Evolutionary conservation across 495 filamentous ascomycete species (phyloP).

Genomic region (Hyaloscypha hepaticicola): DNA sequence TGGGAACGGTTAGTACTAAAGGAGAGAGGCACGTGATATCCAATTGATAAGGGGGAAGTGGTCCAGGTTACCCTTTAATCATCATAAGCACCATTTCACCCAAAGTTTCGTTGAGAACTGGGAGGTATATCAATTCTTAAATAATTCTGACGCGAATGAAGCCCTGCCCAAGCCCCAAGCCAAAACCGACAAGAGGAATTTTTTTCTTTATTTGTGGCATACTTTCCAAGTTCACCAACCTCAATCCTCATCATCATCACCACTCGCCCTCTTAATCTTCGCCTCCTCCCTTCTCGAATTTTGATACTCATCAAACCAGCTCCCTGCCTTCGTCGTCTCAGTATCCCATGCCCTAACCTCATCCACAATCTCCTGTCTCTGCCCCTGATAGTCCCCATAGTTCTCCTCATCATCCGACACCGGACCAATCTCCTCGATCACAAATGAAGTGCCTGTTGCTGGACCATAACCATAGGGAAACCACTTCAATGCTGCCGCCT

Average conservation of each 20-base stretch:
- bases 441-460: constrained; percentile 36
- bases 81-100: no score
- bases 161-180: no score
- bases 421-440: constrained; percentile 43
- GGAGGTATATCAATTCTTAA: no score
- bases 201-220: no score
- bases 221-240: no score
- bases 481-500: constrained; percentile 40
- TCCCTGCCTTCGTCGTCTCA: not conserved
- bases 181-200: no score
- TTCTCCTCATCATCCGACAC: constrained; percentile 43
- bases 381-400: constrained; percentile 42
- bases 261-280: not conserved
- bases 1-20: no score
- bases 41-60: no score
- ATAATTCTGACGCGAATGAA: no score
- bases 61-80: no score
- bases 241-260: not conserved
- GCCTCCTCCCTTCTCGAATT: not conserved
- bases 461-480: constrained; percentile 45
- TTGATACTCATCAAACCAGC: constrained; percentile 25
- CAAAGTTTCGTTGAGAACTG: no score
- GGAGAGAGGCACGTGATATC: no score
- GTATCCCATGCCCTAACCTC: constrained; percentile 26
- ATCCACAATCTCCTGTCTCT: constrained; percentile 28